A percentile compares a stretch with the other conserved stretches of the same genome.
phyloP scores from a whole-genome alignment of 2,329 filamentous ascomycete genomes.

The Diaporthe australafricana region DNA sequence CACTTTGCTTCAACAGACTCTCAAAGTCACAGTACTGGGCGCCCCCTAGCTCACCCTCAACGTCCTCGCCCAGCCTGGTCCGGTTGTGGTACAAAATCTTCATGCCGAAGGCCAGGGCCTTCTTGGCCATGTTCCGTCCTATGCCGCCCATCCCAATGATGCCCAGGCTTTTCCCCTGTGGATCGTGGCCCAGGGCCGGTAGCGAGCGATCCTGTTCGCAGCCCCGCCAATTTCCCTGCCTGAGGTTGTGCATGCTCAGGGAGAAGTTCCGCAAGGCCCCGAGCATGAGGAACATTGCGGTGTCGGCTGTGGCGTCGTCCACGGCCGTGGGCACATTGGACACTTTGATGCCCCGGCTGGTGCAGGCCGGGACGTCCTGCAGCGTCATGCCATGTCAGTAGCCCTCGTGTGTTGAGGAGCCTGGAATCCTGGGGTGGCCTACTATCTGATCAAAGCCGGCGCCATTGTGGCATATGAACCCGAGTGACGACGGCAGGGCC shows the following conservation, averaged over 20 bases:
- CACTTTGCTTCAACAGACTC: constrained; percentile 74
- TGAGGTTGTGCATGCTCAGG: constrained; percentile 71
- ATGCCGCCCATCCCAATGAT: constrained; percentile 91
- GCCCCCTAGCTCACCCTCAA: constrained; percentile 59
- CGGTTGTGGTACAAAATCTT: constrained; percentile 81
- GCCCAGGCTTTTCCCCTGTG: constrained; percentile 81
- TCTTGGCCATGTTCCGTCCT: constrained; percentile 79
- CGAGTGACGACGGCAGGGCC: constrained; percentile 63
- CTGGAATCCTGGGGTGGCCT: not conserved
- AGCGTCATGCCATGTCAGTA: constrained; percentile 1
- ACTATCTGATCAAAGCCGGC: constrained; percentile 86
- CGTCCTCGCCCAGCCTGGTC: constrained; percentile 65
- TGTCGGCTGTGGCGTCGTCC: constrained; percentile 86
- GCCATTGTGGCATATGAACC: constrained; percentile 73
- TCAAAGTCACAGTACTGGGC: constrained; percentile 81
- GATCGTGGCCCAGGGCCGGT: constrained; percentile 77
- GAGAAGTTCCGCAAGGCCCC: constrained; percentile 83
- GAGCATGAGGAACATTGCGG: constrained; percentile 83
- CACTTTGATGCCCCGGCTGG: constrained; percentile 72
- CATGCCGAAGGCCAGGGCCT: constrained; percentile 83
- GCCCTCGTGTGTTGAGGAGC: not conserved
- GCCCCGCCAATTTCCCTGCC: constrained; percentile 77
- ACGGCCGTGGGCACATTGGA: constrained; percentile 86
- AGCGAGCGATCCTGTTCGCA: constrained; percentile 51
- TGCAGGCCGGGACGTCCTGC: constrained; percentile 75